phyloP scores from a whole-genome alignment of 805 yeast species.

The Alloascoidea hylecoeti region DNA sequence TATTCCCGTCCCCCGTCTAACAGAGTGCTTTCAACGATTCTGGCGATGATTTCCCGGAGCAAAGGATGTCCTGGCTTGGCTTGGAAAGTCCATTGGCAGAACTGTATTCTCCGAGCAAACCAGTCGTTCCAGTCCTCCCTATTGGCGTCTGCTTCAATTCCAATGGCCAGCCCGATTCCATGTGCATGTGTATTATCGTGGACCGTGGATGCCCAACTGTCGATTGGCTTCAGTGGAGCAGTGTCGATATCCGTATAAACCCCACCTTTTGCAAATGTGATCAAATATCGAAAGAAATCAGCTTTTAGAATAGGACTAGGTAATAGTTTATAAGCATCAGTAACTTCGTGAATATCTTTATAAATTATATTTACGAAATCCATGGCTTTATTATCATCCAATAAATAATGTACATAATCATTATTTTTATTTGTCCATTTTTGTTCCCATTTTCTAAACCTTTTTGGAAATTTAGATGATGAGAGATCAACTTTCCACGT shows the following conservation, averaged over 20 bases:
- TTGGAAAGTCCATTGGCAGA: constrained; percentile 95
- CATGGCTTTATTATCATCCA: constrained; percentile 55
- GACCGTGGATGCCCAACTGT: constrained; percentile 51
- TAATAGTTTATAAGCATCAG: constrained; percentile 58
- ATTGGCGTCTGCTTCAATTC: constrained; percentile 96
- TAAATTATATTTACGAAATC: constrained; percentile 44
- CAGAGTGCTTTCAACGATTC: constrained; percentile 68
- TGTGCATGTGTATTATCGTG: too few relatives aligned
- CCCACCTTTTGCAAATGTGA: constrained; percentile 85
- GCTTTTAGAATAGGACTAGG: constrained; percentile 81
- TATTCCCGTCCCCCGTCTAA: too few relatives aligned
- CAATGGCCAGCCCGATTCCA: constrained; percentile 77
- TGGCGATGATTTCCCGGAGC: constrained; percentile 63
- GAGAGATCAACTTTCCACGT: constrained; percentile 70
- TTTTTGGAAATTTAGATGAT: constrained; percentile 40
- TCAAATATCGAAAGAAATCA: constrained; percentile 83
- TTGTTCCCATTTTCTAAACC: constrained; percentile 33
- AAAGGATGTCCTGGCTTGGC: constrained; percentile 87
- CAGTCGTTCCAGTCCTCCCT: constrained; percentile 87
- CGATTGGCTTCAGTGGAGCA: constrained; percentile 51
- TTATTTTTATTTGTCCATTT: constrained; percentile 56
- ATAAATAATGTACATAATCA: constrained; percentile 54
- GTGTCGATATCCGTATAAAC: constrained; percentile 91
- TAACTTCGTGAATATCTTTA: constrained; percentile 60
- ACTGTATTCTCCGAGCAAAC: constrained; percentile 88